Evolutionary conservation across 2,329 filamentous ascomycete genomes (phyloP), one percentile per base, ranked within the genome.

Genomic region (Colletotrichum magnum): DNA sequence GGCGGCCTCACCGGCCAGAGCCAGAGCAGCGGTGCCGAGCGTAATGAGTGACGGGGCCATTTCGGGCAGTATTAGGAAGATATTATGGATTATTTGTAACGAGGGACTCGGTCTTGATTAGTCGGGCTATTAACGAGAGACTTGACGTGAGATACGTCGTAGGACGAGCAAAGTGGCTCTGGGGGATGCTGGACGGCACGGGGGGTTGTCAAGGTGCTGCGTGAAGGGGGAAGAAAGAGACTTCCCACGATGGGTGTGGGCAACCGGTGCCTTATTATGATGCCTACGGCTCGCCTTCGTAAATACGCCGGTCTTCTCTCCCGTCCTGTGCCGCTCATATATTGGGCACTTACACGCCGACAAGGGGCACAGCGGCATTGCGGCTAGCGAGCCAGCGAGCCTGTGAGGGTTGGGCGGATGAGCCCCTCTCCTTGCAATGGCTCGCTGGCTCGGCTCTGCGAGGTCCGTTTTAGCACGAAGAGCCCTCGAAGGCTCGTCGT

Each of bases 81-180:
- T 66, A 71, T 48, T 68, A 65, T 6, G 48, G 54, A 52, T 28
- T 47, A 24, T 28, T 32, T 28, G 41, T 48, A 67, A 62, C 71
- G 82, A 84, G 69, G 79, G 81, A 36, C 32, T 36, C 32, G 32
- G 9, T 36, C 7, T 10, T 36, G 32, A 12, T 10, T 36, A 36
- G 32, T 36, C 10, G 32, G 32, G 10, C 7, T 36, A 10, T 36
- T 51, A 67, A 62, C 71, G 82, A 84, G 69, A 79, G 81, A 72
- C 75, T 81, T 76, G 83, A 84, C 82, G 82, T 80, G 69, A 76
- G 75, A 78, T 79, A 83, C 82, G 83, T 82, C 83, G 78, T 75
- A 76, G 77, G 76, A 79, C 75, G 78, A 82, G 79, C 79, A 76
- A 75, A 56, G 58, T 58, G 73, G 76, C 75, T 79, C 76, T 75